Evolutionary conservation across 2,329 filamentous ascomycete species (phyloP).

Genomic region (Pseudocercospora eumusae): DNA sequence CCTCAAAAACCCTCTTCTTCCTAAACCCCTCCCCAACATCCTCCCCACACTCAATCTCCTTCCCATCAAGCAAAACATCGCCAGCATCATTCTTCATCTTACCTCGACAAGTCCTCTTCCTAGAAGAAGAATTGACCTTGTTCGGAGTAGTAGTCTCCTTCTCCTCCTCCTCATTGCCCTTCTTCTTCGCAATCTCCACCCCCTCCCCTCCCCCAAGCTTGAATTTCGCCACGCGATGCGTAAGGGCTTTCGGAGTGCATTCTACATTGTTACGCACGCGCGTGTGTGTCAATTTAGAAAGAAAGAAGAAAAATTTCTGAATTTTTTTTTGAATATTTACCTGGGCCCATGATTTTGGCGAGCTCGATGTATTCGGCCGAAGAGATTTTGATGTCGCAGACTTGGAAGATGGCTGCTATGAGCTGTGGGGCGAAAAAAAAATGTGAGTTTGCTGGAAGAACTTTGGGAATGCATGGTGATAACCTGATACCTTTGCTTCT

Average conservation of each 20-base stretch:
- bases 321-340: conserved; percentile 25
- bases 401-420: conserved; percentile 34
- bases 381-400: conserved; percentile 37
- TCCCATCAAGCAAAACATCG: conserved; percentile 18
- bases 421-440: no score
- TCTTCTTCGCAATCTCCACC: no score
- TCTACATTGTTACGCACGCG: no score
- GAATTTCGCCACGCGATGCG: conserved; percentile 35
- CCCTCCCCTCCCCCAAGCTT: conserved; percentile 14
- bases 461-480: no score
- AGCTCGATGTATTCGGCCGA: conserved; percentile 28
- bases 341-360: conserved; percentile 35
- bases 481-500: conserved; percentile 40
- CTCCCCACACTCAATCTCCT: conserved; percentile 33
- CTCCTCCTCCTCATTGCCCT: conserved; percentile 2
- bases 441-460: no score
- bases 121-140: neutral
- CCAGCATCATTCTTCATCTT: conserved; percentile 19
- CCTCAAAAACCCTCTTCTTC: neutral
- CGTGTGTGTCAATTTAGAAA: no score
- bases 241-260: conserved; percentile 39
- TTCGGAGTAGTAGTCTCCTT: neutral
- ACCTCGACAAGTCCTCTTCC: conserved; percentile 1
- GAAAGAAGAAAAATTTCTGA: no score
- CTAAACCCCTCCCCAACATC: conserved; percentile 30